Base-by-base conservation (phyloP, 257 asterid species). In the Nicotiana paniculata region DNA sequence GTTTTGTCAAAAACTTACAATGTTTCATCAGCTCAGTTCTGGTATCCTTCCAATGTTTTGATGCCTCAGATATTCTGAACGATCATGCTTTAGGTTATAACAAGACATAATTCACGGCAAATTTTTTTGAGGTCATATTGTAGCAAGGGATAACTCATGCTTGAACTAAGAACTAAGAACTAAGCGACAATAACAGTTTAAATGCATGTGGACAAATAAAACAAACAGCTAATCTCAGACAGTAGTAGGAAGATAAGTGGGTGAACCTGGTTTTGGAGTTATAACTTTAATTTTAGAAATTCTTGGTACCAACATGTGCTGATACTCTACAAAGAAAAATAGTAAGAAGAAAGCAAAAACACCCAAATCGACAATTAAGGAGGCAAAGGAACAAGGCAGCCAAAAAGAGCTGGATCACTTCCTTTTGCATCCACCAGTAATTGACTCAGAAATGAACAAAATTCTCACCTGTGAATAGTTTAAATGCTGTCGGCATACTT, bases 391-490 rank as follows among this genome's bases (percentile, higher is more conserved):
- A 13, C 15, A 48, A 21, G 6, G 12, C 78, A 43, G 12, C 59
- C 37, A 70, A 74, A 51, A 74, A 46, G 78, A 72, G 78, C 8
- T 6, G 0, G 24, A 12, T 24, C 26, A 11, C 26, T 3, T 13
- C 61, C n/a, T 74, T 74, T 61, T 78, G 26, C 37, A 21, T 61
- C 24, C 9, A 77, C 69, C 13, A 35, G 15, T 11, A 37, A 18
- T 72, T 10, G 59, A 77, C 30, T 11, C 32, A 51, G n/a, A 39
- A 18, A 65, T 17, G 3, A 63, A 48, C 64, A 17, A 53, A 62
- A 57, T 39, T 35, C 82, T 84, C 72, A 91, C 97, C 97, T 37
- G 96, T 91, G 81, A 93, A 93, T 62, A 93, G 91, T 85, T 87
- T 90, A 84, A 88, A 93, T 46, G 92, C 86, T 3, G 95, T 90